Evolutionary conservation across 2,329 filamentous ascomycete species (phyloP).

Genomic region (Pyrenophora tritici-repentis): DNA sequence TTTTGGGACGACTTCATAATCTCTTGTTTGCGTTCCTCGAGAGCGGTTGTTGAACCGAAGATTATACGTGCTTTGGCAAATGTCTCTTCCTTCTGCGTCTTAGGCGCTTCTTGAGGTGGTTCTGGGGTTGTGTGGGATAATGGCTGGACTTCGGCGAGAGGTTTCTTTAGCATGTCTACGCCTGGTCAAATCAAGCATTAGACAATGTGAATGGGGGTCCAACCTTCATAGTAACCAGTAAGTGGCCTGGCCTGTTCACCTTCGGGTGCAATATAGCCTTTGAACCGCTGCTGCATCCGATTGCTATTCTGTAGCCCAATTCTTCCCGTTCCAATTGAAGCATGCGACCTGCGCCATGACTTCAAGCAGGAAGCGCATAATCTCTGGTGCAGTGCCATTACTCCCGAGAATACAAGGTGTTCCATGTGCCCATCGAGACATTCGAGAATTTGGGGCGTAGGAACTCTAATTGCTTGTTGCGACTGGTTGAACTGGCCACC

Average conservation of each 20-base stretch:
- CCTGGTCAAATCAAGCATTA: constrained; percentile 20
- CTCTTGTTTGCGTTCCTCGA: constrained; percentile 68
- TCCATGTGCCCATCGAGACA: constrained; percentile 14
- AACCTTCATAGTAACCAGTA: constrained; percentile 47
- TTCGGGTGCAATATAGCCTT: constrained; percentile 43
- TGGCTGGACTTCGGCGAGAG: constrained; percentile 33
- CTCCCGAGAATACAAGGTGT: constrained; percentile 16
- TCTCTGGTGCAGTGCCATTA: constrained; percentile 26
- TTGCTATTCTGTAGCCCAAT: constrained; percentile 41
- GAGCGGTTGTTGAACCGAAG: constrained; percentile 79
- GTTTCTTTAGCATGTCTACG: constrained; percentile 47
- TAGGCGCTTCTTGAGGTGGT: constrained; percentile 46
- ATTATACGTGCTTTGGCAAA: constrained; percentile 68
- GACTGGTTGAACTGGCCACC: constrained; percentile 7
- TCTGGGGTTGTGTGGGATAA: constrained; percentile 39
- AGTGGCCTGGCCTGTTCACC: constrained; percentile 48
- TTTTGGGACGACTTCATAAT: constrained; percentile 64
- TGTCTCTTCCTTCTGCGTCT: constrained; percentile 59
- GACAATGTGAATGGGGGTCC: background rate
- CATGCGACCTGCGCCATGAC: constrained; percentile 17
- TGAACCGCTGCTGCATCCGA: constrained; percentile 43
- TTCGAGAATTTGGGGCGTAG: background rate
- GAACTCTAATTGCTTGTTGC: background rate
- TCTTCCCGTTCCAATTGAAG: constrained; percentile 8
- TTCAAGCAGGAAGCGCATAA: constrained; percentile 35